These are phyloP conservation scores for Lathyrus sativus DNA, from an alignment of 306 rosid genomes.

Conservation along the genomic window DNA sequence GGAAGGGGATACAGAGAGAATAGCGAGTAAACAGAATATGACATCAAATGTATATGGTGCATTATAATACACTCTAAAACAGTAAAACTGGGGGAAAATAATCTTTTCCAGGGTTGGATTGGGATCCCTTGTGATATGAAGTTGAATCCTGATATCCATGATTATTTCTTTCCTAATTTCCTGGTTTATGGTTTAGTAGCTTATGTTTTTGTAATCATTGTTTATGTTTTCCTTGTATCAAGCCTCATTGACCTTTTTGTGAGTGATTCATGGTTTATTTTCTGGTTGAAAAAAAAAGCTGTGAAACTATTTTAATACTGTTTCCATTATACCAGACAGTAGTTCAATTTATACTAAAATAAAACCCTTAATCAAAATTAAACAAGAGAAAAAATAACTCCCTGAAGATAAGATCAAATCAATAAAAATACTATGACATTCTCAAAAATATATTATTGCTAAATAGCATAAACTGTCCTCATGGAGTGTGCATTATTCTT, in stretches of 20 bases:
- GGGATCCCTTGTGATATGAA: slow-evolving; percentile 10
- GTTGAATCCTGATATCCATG: slow-evolving; percentile 16
- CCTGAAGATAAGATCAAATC: slow-evolving; percentile 6
- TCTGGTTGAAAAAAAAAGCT: slow-evolving; percentile 2
- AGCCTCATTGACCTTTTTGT: neutral
- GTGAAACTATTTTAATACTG: neutral
- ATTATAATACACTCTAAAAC: slow-evolving; percentile 12
- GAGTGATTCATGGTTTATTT: neutral
- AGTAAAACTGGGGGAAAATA: slow-evolving; percentile 13
- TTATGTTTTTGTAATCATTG: slow-evolving; percentile 5
- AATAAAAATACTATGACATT: neutral
- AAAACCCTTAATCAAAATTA: slow-evolving; percentile 8
- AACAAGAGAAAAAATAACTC: neutral
- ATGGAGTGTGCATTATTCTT: slow-evolving; percentile 5
- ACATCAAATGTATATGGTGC: slow-evolving; percentile 14
- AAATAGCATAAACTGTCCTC: slow-evolving; percentile 1
- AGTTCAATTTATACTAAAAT: slow-evolving; percentile 2
- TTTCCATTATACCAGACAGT: neutral
- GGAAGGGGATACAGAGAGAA: slow-evolving; percentile 10
- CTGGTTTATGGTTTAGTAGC: slow-evolving; percentile 22
- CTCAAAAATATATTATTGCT: neutral
- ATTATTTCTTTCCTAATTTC: slow-evolving; percentile 19
- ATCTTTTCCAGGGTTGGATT: slow-evolving; percentile 5
- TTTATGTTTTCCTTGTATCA: neutral
- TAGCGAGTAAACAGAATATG: neutral